Evolutionary conservation across 2,329 filamentous ascomycete species (phyloP), one percentile per base, ranked within the genome.

Genomic region (Fragosphaeria purpurea): DNA sequence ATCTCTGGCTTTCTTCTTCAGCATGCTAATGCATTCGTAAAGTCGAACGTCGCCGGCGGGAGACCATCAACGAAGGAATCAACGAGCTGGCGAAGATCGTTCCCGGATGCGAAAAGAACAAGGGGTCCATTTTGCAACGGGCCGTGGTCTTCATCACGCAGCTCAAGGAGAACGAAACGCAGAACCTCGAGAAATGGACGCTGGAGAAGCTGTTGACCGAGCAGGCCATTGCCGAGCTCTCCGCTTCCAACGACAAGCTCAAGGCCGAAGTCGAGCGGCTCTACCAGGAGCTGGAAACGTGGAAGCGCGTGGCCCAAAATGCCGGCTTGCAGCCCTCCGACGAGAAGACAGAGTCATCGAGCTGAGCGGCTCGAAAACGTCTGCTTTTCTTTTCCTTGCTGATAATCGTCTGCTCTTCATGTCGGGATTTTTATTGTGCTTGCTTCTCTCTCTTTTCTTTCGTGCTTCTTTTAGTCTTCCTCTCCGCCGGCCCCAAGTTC

Each of bases 21-120:
- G 13, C 5, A 7, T 57, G 44, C 60, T 60, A 49, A 59, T 51
- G 45, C 11, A 42, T 55, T 11, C 11, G 35, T 37, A 7, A 37
- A 97, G 93, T 98, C 55, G 93, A 98, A 70, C 88, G 93, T 54
- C 88, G 93, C 53, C 88, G 93, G 43, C 87, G 93, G 56, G 93
- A 98, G 69, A 96, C 93, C 0, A 98, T 98, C 66, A 98, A 98
- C 58, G 93, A 98, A 69, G 93, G 93, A 46, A 98, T 98, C 60
- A 97, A 96, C 63, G 93, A 97, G 67, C 80, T 98, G 34, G 88
- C 91, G 58, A 97, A 96, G 71, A 95, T 98, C 58, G 93, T 98
- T 0, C 93, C 93, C 0, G 89, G 89, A 11, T 96, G 91, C 62
- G 93, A 98, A 69, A 98, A 97, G 76, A 97, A 98, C 74, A 98